These are phyloP conservation scores for Colletotrichum neosansevieriae DNA, from an alignment of 2,329 filamentous ascomycete genomes.

Conservation along the genomic window DNA sequence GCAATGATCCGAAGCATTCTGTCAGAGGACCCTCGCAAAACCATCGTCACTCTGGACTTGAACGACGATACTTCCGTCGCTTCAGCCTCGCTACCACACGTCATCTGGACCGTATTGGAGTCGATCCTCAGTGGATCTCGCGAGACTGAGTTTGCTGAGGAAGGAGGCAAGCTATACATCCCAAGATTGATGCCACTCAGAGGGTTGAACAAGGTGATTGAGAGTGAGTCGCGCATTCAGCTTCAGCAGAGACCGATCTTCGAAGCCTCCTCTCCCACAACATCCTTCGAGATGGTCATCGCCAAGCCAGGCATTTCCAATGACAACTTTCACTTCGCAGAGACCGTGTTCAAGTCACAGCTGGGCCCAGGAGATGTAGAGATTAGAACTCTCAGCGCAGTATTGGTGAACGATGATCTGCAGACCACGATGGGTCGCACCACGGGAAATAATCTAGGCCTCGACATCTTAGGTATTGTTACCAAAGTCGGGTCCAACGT, in stretches of 20 bases:
- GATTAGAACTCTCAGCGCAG: slow-evolving; percentile 53
- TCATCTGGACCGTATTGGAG: slow-evolving; percentile 44
- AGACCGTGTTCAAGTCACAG: slow-evolving; percentile 22
- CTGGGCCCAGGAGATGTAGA: slow-evolving; percentile 53
- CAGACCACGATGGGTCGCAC: slow-evolving; percentile 51
- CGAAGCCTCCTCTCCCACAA: not conserved
- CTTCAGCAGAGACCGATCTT: slow-evolving; percentile 6
- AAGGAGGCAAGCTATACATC: slow-evolving; percentile 53
- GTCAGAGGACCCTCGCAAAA: slow-evolving; percentile 61
- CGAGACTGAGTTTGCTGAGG: slow-evolving; percentile 60
- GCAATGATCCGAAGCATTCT: slow-evolving; percentile 61
- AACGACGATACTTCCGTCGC: slow-evolving; percentile 40
- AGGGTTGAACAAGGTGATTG: slow-evolving; percentile 59
- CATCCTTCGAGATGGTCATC: slow-evolving; percentile 43
- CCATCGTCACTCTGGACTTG: slow-evolving; percentile 59
- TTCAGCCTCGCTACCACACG: slow-evolving; percentile 45
- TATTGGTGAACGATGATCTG: slow-evolving; percentile 53
- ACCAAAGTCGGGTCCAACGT: slow-evolving; percentile 50
- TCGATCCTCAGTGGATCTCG: slow-evolving; percentile 35
- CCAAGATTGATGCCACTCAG: slow-evolving; percentile 58
- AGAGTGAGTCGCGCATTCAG: slow-evolving; percentile 42
- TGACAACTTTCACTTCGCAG: slow-evolving; percentile 44
- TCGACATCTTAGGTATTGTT: slow-evolving; percentile 57
- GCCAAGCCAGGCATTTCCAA: slow-evolving; percentile 45
- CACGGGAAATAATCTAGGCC: slow-evolving; percentile 49